Evolutionary conservation across 257 asterid species (phyloP).

Genomic region (Anisodus acutangulus): DNA sequence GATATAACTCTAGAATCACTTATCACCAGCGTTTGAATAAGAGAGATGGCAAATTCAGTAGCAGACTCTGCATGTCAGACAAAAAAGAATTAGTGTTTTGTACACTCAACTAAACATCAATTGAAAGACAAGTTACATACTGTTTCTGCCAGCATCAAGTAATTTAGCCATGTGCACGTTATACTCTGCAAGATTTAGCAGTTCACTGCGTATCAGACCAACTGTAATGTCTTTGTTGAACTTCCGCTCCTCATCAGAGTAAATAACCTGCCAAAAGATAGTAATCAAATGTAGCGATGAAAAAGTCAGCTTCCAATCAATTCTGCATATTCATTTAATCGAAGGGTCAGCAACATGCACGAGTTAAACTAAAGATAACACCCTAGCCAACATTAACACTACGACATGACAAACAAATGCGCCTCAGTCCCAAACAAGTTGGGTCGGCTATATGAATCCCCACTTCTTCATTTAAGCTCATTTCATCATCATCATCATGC

Average conservation of each 20-base stretch:
- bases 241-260: slow-evolving; percentile 91
- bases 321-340: background rate
- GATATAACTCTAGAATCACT: slow-evolving; percentile 74
- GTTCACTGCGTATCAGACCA: slow-evolving; percentile 81
- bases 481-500: background rate
- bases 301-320: slow-evolving; percentile 3
- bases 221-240: slow-evolving; percentile 83
- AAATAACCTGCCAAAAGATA: slow-evolving; percentile 67
- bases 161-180: slow-evolving; percentile 96
- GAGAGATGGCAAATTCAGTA: slow-evolving; percentile 85
- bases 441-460: too few species aligned
- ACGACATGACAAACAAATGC: background rate
- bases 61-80: slow-evolving; percentile 79
- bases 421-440: background rate
- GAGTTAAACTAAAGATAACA: background rate
- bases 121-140: slow-evolving; percentile 52
- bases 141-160: slow-evolving; percentile 93
- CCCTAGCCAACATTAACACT: slow-evolving; percentile 14
- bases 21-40: slow-evolving; percentile 66
- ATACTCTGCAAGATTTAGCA: slow-evolving; percentile 88
- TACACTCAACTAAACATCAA: slow-evolving; percentile 26
- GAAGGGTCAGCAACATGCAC: background rate
- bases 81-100: slow-evolving; percentile 33
- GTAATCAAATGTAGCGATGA: slow-evolving; percentile 3
- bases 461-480: background rate